Percentiles rank a stretch among this genome's conserved stretches.
Conservation (phyloP, 352 stramenopile species). For the Phytopythium vexans region DNA sequence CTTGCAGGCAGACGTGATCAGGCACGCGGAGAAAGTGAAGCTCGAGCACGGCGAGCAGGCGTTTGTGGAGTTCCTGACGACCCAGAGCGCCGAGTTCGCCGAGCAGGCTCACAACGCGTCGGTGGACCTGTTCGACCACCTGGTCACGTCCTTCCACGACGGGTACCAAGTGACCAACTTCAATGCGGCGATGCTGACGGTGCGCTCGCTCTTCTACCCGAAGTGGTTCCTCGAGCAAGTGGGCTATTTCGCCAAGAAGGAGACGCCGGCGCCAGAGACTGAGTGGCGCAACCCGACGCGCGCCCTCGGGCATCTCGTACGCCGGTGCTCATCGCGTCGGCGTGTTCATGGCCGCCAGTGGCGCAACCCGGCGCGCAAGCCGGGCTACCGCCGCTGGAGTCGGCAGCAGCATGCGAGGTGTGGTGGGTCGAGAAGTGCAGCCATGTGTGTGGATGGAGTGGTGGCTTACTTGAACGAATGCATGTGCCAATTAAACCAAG, state of each 20-base stretch:
- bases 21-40: conserved; percentile 36
- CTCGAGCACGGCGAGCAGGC: conserved; percentile 30
- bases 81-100: conserved; percentile 45
- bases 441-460: conserved; percentile 4
- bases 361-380: conserved; percentile 35
- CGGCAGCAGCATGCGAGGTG: too few relatives aligned
- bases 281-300: too few relatives aligned
- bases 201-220: conserved; percentile 73
- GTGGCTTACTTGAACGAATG: too few relatives aligned
- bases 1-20: conserved; percentile 30
- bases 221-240: conserved; percentile 83
- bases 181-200: conserved; percentile 30
- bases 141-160: conserved; percentile 82
- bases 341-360: conserved; percentile 59
- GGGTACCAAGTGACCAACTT: conserved; percentile 71
- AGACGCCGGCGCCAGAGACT: conserved; percentile 5
- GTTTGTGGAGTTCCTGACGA: conserved; percentile 58
- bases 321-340: conserved; percentile 44
- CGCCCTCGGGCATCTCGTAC: conserved; percentile 45
- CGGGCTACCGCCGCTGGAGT: conserved; percentile 52
- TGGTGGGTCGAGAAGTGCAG: conserved; percentile 1
- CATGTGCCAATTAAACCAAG: too few relatives aligned
- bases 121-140: conserved; percentile 54
- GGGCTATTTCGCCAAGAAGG: conserved; percentile 56
- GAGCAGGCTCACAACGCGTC: conserved; percentile 50